Evolutionary conservation across 2,329 filamentous ascomycete genomes (phyloP).

Genomic region (Emericellopsis atlantica): DNA sequence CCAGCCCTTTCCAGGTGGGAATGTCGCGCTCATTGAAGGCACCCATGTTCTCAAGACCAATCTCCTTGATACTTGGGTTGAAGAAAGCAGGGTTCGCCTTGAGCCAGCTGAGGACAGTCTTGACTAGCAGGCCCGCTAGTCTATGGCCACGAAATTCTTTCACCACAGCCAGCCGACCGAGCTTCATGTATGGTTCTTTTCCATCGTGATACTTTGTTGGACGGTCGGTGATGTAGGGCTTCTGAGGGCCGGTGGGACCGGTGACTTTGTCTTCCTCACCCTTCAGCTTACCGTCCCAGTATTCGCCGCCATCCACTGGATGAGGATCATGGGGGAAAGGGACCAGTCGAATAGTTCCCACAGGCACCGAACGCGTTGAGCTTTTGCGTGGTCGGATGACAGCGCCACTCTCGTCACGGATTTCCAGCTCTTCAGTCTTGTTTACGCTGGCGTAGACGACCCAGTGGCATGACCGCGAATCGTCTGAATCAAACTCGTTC

Average conservation of each 20-base stretch:
- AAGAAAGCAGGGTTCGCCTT: conserved; percentile 43
- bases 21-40: conserved; percentile 24
- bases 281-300: conserved; percentile 29
- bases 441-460: conserved; percentile 63
- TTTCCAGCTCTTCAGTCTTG: conserved; percentile 26
- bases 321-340: conserved; percentile 66
- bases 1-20: conserved; percentile 59
- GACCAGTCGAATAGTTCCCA: conserved; percentile 69
- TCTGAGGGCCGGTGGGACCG: conserved; percentile 1
- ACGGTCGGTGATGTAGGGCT: conserved; percentile 21
- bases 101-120: conserved; percentile 57
- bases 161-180: conserved; percentile 66
- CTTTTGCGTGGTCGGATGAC: conserved; percentile 28
- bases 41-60: conserved; percentile 29
- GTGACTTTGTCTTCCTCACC: conserved; percentile 5
- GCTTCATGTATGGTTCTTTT: conserved; percentile 66
- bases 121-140: conserved; percentile 54
- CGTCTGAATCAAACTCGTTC: conserved; percentile 71
- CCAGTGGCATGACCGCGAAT: conserved; percentile 73
- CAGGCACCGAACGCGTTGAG: conserved; percentile 32
- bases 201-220: conserved; percentile 42
- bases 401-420: conserved; percentile 27
- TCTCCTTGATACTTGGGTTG: conserved; percentile 31
- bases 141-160: conserved; percentile 51
- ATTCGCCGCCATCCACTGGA: conserved; percentile 35